Percentiles rank a stretch among this genome's conserved stretches.
phyloP scores from a whole-genome alignment of 306 rosid genomes.

The Trifolium fragiferum region DNA sequence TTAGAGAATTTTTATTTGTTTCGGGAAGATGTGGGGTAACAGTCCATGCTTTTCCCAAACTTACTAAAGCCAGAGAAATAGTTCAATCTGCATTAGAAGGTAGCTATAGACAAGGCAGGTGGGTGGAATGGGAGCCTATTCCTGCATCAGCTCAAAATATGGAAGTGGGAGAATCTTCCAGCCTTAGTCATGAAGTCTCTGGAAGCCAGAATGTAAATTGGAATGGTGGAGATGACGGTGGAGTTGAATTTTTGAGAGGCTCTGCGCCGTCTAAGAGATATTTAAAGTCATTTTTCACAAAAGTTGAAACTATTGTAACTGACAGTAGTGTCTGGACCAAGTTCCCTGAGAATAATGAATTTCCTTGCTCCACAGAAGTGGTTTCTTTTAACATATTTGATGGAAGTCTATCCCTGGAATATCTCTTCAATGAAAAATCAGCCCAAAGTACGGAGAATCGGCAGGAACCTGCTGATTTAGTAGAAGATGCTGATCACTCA shows the following conservation, averaged over 20 bases:
- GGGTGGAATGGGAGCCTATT: slow-evolving; percentile 89
- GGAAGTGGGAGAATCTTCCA: slow-evolving; percentile 50
- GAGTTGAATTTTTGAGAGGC: slow-evolving; percentile 45
- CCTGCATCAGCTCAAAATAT: slow-evolving; percentile 46
- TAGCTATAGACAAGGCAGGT: slow-evolving; percentile 66
- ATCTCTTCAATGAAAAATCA: slow-evolving; percentile 42
- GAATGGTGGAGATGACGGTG: slow-evolving; percentile 50
- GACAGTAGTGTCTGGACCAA: slow-evolving; percentile 65
- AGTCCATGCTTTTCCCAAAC: slow-evolving; percentile 75
- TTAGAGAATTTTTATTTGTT: slow-evolving; percentile 81
- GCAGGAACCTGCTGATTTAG: slow-evolving; percentile 51
- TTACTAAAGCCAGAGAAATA: slow-evolving; percentile 39
- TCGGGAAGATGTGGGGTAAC: slow-evolving; percentile 80
- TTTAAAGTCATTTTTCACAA: slow-evolving; percentile 68
- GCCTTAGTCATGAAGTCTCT: slow-evolving; percentile 44
- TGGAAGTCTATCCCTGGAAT: slow-evolving; percentile 57
- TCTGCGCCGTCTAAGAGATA: slow-evolving; percentile 56
- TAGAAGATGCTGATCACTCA: slow-evolving; percentile 39
- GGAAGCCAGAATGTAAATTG: slow-evolving; percentile 42
- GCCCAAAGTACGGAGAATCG: slow-evolving; percentile 45
- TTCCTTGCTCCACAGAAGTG: slow-evolving; percentile 73
- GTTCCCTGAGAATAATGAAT: slow-evolving; percentile 69
- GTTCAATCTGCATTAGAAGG: slow-evolving; percentile 47
- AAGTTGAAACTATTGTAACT: slow-evolving; percentile 60
- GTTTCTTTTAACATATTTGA: slow-evolving; percentile 79